Evolutionary conservation across 2,329 filamentous ascomycete genomes (phyloP).

Genomic region (Neurospora sp.): DNA sequence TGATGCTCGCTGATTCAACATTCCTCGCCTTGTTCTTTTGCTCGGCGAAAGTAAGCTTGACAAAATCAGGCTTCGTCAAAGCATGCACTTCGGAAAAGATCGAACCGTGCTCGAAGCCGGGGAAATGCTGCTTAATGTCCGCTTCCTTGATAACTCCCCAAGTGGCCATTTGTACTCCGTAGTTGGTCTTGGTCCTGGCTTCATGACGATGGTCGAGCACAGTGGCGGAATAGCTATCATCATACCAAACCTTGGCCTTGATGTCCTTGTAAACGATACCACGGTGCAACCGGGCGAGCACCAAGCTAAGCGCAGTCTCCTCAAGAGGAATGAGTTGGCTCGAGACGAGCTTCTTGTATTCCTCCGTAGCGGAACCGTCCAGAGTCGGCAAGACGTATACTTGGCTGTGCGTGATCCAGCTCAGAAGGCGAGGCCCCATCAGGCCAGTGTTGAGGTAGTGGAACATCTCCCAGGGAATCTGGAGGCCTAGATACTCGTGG

Average conservation of each 20-base stretch:
- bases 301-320: constrained; percentile 64
- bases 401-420: constrained; percentile 72
- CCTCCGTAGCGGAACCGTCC: constrained; percentile 67
- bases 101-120: constrained; percentile 33
- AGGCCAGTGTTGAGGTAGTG: constrained; percentile 81
- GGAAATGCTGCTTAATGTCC: constrained; percentile 38
- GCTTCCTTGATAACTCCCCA: constrained; percentile 63
- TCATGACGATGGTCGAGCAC: constrained; percentile 46
- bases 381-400: constrained; percentile 73
- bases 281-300: constrained; percentile 71
- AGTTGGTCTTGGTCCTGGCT: constrained; percentile 33
- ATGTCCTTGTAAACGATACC: constrained; percentile 76
- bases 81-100: constrained; percentile 54
- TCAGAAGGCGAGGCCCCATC: constrained; percentile 67
- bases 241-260: constrained; percentile 75
- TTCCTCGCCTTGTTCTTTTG: constrained; percentile 42
- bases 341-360: constrained; percentile 73
- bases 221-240: constrained; percentile 55
- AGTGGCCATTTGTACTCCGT: constrained; percentile 34
- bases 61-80: constrained; percentile 60
- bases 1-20: constrained; percentile 55
- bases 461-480: constrained; percentile 80
- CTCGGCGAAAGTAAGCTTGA: constrained; percentile 54
- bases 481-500: constrained; percentile 82
- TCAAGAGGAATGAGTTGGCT: constrained; percentile 64